Evolutionary conservation across 2,329 filamentous ascomycete genomes (phyloP).

Genomic region (Trichoderma breve): DNA sequence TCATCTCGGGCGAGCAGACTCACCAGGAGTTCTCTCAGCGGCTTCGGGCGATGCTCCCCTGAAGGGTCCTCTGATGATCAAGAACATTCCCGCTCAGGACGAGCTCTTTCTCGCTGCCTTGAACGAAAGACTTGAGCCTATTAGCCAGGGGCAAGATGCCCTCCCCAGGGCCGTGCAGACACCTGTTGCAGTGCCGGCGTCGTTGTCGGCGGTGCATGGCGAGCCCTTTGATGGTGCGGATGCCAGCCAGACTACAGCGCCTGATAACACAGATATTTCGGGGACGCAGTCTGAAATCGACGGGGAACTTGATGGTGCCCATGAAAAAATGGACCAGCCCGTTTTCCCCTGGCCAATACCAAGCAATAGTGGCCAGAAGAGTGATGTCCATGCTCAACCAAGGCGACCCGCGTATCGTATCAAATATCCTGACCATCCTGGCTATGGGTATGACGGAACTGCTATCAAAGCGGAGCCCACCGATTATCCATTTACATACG

Average conservation of each 20-base stretch:
- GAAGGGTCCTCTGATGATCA: constrained; percentile 53
- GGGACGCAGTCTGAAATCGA: not conserved
- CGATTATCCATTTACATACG: not conserved
- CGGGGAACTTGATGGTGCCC: not conserved
- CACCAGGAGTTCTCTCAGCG: not conserved
- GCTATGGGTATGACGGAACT: not conserved
- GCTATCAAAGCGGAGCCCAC: not conserved
- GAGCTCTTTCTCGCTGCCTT: constrained; percentile 52
- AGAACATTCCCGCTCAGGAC: constrained; percentile 55
- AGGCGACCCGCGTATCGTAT: not conserved
- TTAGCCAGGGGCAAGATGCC: constrained; percentile 43
- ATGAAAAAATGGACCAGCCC: not conserved
- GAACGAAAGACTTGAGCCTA: constrained; percentile 51
- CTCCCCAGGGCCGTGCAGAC: constrained; percentile 43
- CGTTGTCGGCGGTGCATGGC: not conserved
- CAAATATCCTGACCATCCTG: not conserved
- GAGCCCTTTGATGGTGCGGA: constrained; percentile 24
- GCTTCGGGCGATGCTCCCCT: constrained; percentile 44
- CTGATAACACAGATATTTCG: constrained; percentile 18
- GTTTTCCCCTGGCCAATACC: not conserved
- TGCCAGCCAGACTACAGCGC: constrained; percentile 21
- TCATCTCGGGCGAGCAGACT: not conserved
- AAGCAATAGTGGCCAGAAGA: not conserved
- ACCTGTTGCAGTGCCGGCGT: constrained; percentile 32
- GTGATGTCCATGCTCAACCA: not conserved